Evolutionary conservation across 805 yeast genomes (phyloP).

Genomic region (Myxozyma mucilagina): DNA sequence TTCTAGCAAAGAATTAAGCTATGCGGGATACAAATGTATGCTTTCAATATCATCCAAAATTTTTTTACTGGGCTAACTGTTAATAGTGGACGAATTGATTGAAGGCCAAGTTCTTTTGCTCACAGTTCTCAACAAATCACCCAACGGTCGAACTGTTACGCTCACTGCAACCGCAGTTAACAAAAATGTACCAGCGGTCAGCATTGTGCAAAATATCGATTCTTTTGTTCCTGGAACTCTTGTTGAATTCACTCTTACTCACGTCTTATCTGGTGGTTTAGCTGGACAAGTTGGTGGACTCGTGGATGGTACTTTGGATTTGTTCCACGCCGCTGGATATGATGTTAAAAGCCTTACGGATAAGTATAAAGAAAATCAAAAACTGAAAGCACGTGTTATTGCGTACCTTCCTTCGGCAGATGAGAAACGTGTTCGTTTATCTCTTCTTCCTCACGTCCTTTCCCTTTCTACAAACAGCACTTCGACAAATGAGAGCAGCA

Average conservation of each 20-base stretch:
- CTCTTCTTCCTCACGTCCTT: slow-evolving; percentile 59
- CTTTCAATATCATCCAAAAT: neutral
- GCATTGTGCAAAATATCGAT: slow-evolving; percentile 54
- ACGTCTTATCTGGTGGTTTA: slow-evolving; percentile 61
- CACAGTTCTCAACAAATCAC: slow-evolving; percentile 52
- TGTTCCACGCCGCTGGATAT: slow-evolving; percentile 61
- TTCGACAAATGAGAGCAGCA: neutral
- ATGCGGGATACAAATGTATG: slow-evolving; percentile 40
- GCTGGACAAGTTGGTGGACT: slow-evolving; percentile 62
- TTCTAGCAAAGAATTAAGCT: slow-evolving; percentile 61
- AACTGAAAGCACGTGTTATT: slow-evolving; percentile 27
- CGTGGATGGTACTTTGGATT: slow-evolving; percentile 66
- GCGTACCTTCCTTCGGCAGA: slow-evolving; percentile 28
- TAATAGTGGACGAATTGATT: slow-evolving; percentile 41
- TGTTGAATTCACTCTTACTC: slow-evolving; percentile 70
- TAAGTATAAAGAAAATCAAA: slow-evolving; percentile 66
- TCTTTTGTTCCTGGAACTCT: slow-evolving; percentile 82
- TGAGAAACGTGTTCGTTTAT: slow-evolving; percentile 59
- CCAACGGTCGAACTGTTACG: slow-evolving; percentile 58
- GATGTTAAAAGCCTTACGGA: slow-evolving; percentile 53
- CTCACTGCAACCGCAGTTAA: slow-evolving; percentile 51
- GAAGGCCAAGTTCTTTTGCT: slow-evolving; percentile 73
- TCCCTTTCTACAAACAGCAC: slow-evolving; percentile 37
- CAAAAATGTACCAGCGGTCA: slow-evolving; percentile 55
- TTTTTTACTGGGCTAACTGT: neutral